Percentiles rank a stretch among this genome's conserved stretches.
These are phyloP conservation scores for Paspalum notatum DNA, from an alignment of 176 grass and related monocot species.

Conservation along the genomic window DNA sequence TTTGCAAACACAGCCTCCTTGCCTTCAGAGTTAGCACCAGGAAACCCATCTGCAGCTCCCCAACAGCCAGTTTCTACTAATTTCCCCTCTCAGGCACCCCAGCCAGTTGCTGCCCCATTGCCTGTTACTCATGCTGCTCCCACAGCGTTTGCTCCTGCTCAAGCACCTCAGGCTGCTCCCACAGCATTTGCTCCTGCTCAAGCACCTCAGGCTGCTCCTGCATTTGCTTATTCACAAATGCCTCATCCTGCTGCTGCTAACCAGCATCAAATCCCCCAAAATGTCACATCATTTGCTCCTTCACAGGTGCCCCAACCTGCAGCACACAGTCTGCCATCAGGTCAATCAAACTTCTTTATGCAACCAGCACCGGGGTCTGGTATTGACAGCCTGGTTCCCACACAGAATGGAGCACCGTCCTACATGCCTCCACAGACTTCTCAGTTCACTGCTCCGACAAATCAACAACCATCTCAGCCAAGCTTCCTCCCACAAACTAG, in stretches of 20 bases:
- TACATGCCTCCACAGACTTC: constrained; percentile 46
- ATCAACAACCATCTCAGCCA: constrained; percentile 48
- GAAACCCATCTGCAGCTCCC: constrained; percentile 24
- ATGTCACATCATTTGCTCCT: constrained; percentile 45
- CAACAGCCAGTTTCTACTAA: constrained; percentile 39
- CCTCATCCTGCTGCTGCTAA: constrained; percentile 30
- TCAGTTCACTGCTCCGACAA: constrained; percentile 43
- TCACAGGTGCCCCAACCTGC: constrained; percentile 43
- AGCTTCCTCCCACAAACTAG: constrained; percentile 46
- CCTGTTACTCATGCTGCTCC: constrained; percentile 28
- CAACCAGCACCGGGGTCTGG: constrained; percentile 32
- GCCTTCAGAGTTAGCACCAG: constrained; percentile 29
- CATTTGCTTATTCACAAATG: constrained; percentile 41
- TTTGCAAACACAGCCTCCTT: constrained; percentile 50
- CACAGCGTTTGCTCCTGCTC: constrained; percentile 43
- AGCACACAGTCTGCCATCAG: constrained; percentile 30
- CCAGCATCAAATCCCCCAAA: constrained; percentile 38
- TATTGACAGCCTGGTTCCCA: constrained; percentile 16
- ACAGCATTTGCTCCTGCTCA: constrained; percentile 36
- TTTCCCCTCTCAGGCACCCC: constrained; percentile 39
- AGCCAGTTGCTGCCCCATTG: constrained; percentile 5
- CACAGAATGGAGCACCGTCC: constrained; percentile 48
- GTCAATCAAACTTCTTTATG: constrained; percentile 39
- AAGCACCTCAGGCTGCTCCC: constrained; percentile 29
- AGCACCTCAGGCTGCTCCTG: constrained; percentile 35